Percentiles rank a stretch among this genome's conserved stretches.
Conservation (phyloP, 169 alveolate species). For the Plasmodium reichenowi region DNA sequence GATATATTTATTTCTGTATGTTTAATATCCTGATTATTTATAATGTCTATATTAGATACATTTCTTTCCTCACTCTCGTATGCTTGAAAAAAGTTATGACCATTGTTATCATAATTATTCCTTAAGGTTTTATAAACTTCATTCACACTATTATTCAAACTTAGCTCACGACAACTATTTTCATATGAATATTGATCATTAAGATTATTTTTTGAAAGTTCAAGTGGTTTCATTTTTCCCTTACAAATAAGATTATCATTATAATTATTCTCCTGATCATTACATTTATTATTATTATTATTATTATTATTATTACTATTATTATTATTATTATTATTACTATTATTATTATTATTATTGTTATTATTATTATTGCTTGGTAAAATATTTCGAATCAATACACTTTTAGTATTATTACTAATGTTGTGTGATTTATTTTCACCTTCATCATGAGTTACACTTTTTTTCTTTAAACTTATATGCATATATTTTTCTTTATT, state of each 20-base stretch:
- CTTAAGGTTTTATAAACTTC: constrained; percentile 17
- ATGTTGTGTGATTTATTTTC: not conserved
- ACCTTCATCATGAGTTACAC: not conserved
- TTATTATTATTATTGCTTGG: not conserved
- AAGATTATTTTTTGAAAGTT: no score
- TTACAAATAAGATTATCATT: not conserved
- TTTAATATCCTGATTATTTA: not conserved
- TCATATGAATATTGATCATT: no score
- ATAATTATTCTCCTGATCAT: not conserved
- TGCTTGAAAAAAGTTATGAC: constrained; percentile 19
- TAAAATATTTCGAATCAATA: constrained; percentile 6
- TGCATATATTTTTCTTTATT: constrained; percentile 73
- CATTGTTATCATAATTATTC: constrained; percentile 8
- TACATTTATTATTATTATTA: constrained; percentile 1
- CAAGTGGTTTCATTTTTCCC: not conserved
- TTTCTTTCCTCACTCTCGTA: not conserved
- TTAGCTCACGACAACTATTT: not conserved
- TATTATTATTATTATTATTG: not conserved
- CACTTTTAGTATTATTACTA: not conserved
- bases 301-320: not conserved
- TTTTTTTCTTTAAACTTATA: constrained; percentile 44
- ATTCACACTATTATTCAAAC: constrained; percentile 30
- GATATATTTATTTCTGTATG: not conserved
- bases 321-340: not conserved
- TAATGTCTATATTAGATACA: not conserved